These are phyloP conservation scores for Penicillium freii DNA, from an alignment of 2,329 filamentous ascomycete genomes.

Conservation along the genomic window DNA sequence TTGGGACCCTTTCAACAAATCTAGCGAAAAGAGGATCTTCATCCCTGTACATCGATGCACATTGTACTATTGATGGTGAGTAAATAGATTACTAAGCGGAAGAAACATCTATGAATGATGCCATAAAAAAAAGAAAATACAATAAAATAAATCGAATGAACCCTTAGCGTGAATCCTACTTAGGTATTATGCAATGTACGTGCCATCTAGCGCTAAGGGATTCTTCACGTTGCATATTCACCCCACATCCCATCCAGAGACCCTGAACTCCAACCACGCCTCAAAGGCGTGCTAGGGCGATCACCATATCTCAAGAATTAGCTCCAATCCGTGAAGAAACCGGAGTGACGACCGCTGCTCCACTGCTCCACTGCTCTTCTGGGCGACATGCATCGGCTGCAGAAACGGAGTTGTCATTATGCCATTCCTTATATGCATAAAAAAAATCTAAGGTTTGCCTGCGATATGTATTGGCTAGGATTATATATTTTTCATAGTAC, in stretches of 20 bases:
- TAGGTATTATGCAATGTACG: too few relatives aligned
- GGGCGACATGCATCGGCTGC: not conserved
- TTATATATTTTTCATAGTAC: not conserved
- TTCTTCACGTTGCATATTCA: not conserved
- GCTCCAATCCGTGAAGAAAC: not conserved
- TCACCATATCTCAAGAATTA: not conserved
- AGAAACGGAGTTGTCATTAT: not conserved
- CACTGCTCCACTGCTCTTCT: not conserved
- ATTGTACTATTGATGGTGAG: not conserved
- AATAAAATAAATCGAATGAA: too few relatives aligned
- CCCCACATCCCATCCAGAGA: not conserved
- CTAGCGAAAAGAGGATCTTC: too few relatives aligned
- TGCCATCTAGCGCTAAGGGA: not conserved
- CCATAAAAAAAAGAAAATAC: too few relatives aligned
- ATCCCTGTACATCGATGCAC: not conserved
- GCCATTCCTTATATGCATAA: not conserved
- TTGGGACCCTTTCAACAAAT: not conserved
- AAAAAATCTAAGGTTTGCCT: too few relatives aligned
- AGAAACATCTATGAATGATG: too few relatives aligned
- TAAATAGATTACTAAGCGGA: not conserved
- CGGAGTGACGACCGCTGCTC: not conserved
- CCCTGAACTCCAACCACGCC: not conserved
- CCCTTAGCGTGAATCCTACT: not conserved
- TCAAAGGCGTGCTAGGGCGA: not conserved
- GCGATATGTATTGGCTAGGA: not conserved